phyloP scores from a whole-genome alignment of 2,329 filamentous ascomycete genomes.

The Xylariaceae sp. region DNA sequence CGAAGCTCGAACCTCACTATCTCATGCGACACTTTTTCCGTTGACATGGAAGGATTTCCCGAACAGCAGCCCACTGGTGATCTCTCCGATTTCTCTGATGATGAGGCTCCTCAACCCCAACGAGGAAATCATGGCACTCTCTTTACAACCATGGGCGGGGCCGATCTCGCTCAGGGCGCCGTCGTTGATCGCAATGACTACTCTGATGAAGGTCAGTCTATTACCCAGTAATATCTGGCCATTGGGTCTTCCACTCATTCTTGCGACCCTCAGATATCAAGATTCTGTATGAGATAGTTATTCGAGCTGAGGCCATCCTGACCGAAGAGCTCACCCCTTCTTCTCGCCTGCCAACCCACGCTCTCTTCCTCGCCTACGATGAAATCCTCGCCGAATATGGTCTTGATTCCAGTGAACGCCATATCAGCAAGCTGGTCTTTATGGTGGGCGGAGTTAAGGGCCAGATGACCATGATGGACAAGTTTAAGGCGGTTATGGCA shows the following conservation, averaged over 20 bases:
- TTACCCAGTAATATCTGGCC: neutral
- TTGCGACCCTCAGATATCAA: slow-evolving; percentile 65
- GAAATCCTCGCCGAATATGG: slow-evolving; percentile 73
- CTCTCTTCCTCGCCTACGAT: slow-evolving; percentile 83
- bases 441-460: slow-evolving; percentile 73
- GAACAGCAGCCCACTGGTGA: slow-evolving; percentile 25
- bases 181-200: slow-evolving; percentile 33
- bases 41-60: slow-evolving; percentile 23
- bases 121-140: slow-evolving; percentile 19
- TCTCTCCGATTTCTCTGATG: slow-evolving; percentile 31
- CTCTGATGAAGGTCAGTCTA: slow-evolving; percentile 34
- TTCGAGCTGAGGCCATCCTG: slow-evolving; percentile 70
- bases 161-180: slow-evolving; percentile 18
- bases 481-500: slow-evolving; percentile 71
- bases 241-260: slow-evolving; percentile 15
- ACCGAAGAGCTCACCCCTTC: slow-evolving; percentile 60
- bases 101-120: slow-evolving; percentile 19
- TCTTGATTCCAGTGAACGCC: slow-evolving; percentile 74
- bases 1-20: slow-evolving; percentile 19
- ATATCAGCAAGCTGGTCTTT: slow-evolving; percentile 79
- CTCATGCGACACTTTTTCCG: slow-evolving; percentile 24
- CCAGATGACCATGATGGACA: slow-evolving; percentile 65
- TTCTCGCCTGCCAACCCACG: slow-evolving; percentile 72
- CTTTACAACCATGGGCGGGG: slow-evolving; percentile 26
- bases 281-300: slow-evolving; percentile 78